Evolutionary conservation across 2,329 filamentous ascomycete genomes (phyloP).

Genomic region (Pseudogymnoascus verrucosus): DNA sequence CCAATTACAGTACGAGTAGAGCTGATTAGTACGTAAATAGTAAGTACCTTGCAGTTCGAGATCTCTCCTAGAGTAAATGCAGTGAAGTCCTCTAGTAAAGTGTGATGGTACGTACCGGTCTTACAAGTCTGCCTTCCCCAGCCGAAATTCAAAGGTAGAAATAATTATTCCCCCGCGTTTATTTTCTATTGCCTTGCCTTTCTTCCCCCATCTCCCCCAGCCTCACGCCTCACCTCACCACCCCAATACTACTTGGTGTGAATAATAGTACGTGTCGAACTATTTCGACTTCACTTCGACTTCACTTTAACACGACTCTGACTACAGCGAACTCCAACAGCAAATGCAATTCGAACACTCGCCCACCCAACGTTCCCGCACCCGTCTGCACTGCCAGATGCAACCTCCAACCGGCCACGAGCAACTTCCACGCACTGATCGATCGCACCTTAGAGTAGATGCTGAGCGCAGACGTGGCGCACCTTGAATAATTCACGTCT

Average conservation of each 20-base stretch:
- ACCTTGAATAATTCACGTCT: constrained; percentile 23
- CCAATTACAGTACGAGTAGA: not conserved
- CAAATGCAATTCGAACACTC: constrained; percentile 3
- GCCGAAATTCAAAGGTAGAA: constrained; percentile 2
- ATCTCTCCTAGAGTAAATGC: not conserved
- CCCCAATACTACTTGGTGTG: not conserved
- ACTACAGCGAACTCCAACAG: not conserved
- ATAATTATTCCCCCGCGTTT: not conserved
- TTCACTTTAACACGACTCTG: not conserved
- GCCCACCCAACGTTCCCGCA: not conserved
- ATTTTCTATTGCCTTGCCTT: not conserved
- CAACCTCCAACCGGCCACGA: constrained; percentile 24
- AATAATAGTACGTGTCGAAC: not conserved
- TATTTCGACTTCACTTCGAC: constrained; percentile 3
- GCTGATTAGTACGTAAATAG: not conserved
- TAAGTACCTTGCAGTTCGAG: not conserved
- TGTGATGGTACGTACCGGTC: not conserved
- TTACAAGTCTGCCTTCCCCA: not conserved
- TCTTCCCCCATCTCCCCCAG: not conserved
- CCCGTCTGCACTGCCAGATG: constrained; percentile 20
- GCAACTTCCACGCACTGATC: constrained; percentile 28
- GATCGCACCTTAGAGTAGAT: constrained; percentile 28
- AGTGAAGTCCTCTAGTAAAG: not conserved
- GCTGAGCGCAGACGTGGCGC: constrained; percentile 29
- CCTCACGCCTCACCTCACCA: constrained; percentile 5